Conservation (phyloP, 768 basidiomycete species). For the Trametes villosa region DNA sequence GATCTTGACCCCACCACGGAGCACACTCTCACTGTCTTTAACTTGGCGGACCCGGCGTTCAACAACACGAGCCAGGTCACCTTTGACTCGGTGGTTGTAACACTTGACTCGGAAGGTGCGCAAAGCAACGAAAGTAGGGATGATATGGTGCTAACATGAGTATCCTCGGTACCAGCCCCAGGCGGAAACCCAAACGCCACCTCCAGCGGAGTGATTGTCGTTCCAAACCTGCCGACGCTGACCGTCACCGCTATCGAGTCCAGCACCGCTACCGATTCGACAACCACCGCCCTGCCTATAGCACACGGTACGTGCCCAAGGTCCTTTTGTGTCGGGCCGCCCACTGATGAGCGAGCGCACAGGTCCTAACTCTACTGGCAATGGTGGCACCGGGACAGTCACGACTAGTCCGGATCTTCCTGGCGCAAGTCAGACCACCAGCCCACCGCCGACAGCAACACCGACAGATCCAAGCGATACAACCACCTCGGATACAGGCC, state of each 20-base stretch:
- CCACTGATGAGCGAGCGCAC: not conserved
- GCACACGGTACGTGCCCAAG: not conserved
- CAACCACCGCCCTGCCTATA: not conserved
- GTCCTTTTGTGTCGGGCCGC: not conserved
- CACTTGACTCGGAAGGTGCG: slow-evolving; percentile 1
- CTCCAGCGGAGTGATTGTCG: not conserved
- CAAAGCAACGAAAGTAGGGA: not conserved
- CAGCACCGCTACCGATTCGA: not conserved
- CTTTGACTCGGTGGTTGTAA: slow-evolving; percentile 31
- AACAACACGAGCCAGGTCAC: slow-evolving; percentile 30
- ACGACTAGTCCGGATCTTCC: not conserved
- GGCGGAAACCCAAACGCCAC: not conserved
- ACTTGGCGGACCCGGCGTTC: slow-evolving; percentile 28
- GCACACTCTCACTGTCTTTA: slow-evolving; percentile 34
- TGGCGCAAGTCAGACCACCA: not conserved
- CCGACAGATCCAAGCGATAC: not conserved
- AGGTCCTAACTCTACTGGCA: not conserved
- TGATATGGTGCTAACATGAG: not conserved
- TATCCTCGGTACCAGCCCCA: no score
- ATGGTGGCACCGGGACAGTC: not conserved
- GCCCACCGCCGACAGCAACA: no score
- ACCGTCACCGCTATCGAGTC: not conserved
- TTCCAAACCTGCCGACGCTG: slow-evolving; percentile 13
- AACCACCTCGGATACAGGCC: not conserved
- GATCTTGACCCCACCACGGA: slow-evolving; percentile 30